These are phyloP conservation scores for Juglanconis juglandina DNA, from an alignment of 2,329 filamentous ascomycete species.

Conservation along the genomic window DNA sequence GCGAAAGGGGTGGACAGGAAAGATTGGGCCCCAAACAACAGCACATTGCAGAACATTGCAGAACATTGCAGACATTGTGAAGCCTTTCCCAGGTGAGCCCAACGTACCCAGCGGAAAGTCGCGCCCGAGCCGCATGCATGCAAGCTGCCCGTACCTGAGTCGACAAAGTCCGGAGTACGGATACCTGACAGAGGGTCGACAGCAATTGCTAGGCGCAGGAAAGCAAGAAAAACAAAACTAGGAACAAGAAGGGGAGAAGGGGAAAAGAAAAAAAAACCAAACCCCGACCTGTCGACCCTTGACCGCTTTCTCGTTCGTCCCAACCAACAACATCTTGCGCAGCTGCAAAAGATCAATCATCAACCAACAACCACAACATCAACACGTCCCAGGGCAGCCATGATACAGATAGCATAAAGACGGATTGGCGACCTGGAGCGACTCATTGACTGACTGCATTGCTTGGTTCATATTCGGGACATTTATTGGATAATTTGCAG, in stretches of 20 bases:
- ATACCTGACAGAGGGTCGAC: too few species aligned
- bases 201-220: not conserved
- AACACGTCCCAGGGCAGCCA: conserved; percentile 1
- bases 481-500: not conserved
- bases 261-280: not conserved
- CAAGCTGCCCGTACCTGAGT: conserved; percentile 5
- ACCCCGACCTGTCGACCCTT: not conserved
- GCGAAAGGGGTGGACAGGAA: not conserved
- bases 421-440: not conserved
- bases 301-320: not conserved
- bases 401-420: conserved; percentile 4
- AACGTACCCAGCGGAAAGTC: not conserved
- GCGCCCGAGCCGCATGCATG: conserved; percentile 5
- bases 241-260: not conserved
- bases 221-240: not conserved
- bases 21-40: not conserved
- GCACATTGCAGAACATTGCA: not conserved
- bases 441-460: not conserved
- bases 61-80: not conserved
- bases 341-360: not conserved
- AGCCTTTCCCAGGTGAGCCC: not conserved
- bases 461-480: not conserved
- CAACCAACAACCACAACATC: not conserved
- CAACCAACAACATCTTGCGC: too few species aligned
- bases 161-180: not conserved